phyloP scores from a whole-genome alignment of 495 filamentous ascomycete species.

The Jackrogersella minutella region DNA sequence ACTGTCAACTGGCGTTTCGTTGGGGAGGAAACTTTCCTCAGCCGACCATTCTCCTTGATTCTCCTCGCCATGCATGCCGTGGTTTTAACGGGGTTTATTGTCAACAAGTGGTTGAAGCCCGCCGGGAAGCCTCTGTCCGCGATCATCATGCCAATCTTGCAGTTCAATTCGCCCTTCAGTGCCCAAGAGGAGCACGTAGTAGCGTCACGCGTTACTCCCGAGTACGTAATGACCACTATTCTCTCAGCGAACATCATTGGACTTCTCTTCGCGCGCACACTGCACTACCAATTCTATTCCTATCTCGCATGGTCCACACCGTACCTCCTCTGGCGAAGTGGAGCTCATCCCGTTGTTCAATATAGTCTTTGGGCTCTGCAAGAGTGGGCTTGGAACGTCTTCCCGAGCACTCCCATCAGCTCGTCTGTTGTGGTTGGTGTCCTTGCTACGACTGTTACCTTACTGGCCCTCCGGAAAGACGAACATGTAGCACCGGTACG shows the following conservation, averaged over 20 bases:
- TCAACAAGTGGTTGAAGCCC: constrained; percentile 58
- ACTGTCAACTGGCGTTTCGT: constrained; percentile 98
- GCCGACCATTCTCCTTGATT: constrained; percentile 70
- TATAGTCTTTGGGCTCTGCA: constrained; percentile 81
- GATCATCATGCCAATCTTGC: constrained; percentile 60
- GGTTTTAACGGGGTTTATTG: constrained; percentile 68
- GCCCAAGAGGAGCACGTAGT: constrained; percentile 61
- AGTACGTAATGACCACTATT: constrained; percentile 79
- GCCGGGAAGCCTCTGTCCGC: constrained; percentile 54
- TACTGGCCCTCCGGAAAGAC: constrained; percentile 48
- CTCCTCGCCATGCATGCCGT: constrained; percentile 74
- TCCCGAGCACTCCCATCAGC: constrained; percentile 85
- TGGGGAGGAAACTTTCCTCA: constrained; percentile 82
- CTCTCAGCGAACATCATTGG: constrained; percentile 84
- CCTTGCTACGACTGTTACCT: constrained; percentile 69
- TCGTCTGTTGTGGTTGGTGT: constrained; percentile 78
- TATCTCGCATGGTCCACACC: constrained; percentile 93
- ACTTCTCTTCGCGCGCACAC: constrained; percentile 85
- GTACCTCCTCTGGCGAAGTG: constrained; percentile 86
- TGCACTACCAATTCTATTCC: constrained; percentile 98
- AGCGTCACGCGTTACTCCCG: constrained; percentile 67
- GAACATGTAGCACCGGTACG: constrained; percentile 31
- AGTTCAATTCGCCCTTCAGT: constrained; percentile 61
- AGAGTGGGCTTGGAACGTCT: constrained; percentile 97
- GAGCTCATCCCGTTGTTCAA: constrained; percentile 74